Base-by-base conservation (phyloP, 2,329 filamentous ascomycete genomes). In the Sclerotinia nivalis region DNA sequence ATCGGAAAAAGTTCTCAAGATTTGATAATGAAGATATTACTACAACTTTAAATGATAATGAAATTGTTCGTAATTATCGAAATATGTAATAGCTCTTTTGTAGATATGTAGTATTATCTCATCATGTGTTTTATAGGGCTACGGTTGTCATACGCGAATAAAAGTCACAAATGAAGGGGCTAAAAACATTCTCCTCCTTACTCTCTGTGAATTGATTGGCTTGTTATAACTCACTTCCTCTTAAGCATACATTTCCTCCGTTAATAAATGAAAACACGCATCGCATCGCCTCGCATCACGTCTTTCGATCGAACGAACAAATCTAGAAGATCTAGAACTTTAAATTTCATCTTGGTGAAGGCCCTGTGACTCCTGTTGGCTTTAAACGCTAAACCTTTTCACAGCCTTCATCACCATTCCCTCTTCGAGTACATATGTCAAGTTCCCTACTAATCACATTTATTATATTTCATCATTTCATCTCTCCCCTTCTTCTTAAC, bases 81-180 rank as follows among this genome's bases (percentile, higher is more conserved):
- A n/a, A 34, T 7, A 13, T 22, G 7, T 20, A 13, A 22, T 37
- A 22, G 20, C 31, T 55, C 20, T 37, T n/a, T 31, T 37, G 20
- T n/a, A 34, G 31, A 56, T 52, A n/a, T n/a, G n/a, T n/a, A 13
- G 22, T 10, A 13, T 56, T 2, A 40, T n/a, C 6, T 40, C 10
- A 40, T n/a, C 40, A 43, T 43, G 5, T 15, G 22, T 37, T 58
- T 12, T n/a, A 4, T 58, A 37, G 20, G 34, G 55, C 55, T 58
- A 58, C n/a, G 34, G 13, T 43, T 13, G 12, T 59, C 22, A n/a
- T 28, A 59, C 56, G 56, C 56, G 56, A 59, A n/a, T n/a, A 43
- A 59, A 43, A 20, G 40, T n/a, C 37, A 43, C 56, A 43, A 43
- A 59, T 25, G 56, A 59, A 59, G 56, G 56, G 56, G 56, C 34